A percentile compares a stretch with the other conserved stretches of the same genome.
Conservation (phyloP, 192 early-diverging fungal genomes). For the Kickxella alabastrina region DNA sequence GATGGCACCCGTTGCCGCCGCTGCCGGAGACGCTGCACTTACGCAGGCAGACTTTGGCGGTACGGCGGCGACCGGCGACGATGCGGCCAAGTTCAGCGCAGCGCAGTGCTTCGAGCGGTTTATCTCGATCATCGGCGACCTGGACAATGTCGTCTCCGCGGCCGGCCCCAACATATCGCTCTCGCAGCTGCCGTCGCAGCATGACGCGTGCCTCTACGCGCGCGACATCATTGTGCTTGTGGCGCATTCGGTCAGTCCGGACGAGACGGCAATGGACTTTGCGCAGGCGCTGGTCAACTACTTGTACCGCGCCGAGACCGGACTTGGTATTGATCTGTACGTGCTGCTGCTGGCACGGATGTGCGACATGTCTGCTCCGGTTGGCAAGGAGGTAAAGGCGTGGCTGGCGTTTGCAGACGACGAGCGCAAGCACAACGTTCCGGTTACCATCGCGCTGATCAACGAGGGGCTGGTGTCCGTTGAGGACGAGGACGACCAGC, state of each 20-base stretch:
- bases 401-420: conserved; percentile 96
- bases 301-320: conserved; percentile 74
- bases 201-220: conserved; percentile 70
- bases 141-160: conserved; percentile 71
- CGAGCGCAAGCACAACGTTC: conserved; percentile 89
- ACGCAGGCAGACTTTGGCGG: conserved; percentile 5
- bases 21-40: conserved; percentile 2
- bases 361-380: conserved; percentile 77
- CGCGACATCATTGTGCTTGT: conserved; percentile 74
- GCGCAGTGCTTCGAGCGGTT: conserved; percentile 51
- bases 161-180: conserved; percentile 46
- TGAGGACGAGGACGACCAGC: conserved; percentile 82
- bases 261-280: conserved; percentile 80
- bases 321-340: conserved; percentile 76
- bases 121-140: conserved; percentile 61
- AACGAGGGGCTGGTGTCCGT: conserved; percentile 71
- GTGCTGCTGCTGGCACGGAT: conserved; percentile 77
- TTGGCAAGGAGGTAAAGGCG: conserved; percentile 77
- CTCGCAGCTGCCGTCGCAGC: conserved; percentile 68
- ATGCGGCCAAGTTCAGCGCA: conserved; percentile 13
- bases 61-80: not conserved
- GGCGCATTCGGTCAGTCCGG: conserved; percentile 64
- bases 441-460: conserved; percentile 77
- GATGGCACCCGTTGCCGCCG: not conserved
- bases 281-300: conserved; percentile 84